Evolutionary conservation across 73 alveolate genomes (phyloP), one percentile per base, ranked within the genome.

Genomic region (Paramecium pentaurelia): DNA sequence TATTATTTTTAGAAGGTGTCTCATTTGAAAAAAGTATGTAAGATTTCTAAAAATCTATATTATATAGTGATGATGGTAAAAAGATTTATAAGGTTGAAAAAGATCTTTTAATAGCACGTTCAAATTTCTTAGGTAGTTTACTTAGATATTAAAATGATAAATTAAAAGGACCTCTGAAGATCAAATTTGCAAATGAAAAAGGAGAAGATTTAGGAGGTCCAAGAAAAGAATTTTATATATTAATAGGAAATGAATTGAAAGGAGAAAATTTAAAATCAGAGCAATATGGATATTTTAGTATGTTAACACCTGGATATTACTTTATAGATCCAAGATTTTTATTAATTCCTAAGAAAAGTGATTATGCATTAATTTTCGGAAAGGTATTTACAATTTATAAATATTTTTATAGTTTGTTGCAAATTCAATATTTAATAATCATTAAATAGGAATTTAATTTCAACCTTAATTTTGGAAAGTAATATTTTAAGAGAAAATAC

Each of bases 351-450:
- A 36, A 36, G n/a, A 87, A 11, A 38, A 32, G 7, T 37, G 30
- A 36, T 40, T 87, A 38, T 14, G 84, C 86, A 8, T 30, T 16
- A 3, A 18, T 87, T 20, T 87, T 87, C 68, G 93, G 93, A n/a
- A 87, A 87, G 70, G 70, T 54, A 54, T 54, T n/a, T 54, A 54
- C 1, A 18, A 12, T 34, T 49, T 49, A 14, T 3, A 12, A 8
- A 7, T 54, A 54, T 54, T 54, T 14, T 16, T n/a, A 54, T n/a
- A 54, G 47, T 2, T 68, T 16, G 84, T 68, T 3, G 84, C 84
- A 4, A 68, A 68, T 68, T 28, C 84, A 32, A 68, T 68, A 3
- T 28, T 34, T 22, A 68, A 68, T 68, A 27, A 68, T 9, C 12
- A 68, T 7, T 28, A 32, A 34, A 68, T 68, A 68, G 84, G 84